Evolutionary conservation across 2,329 filamentous ascomycete species (phyloP).

Genomic region (Acarospora socialis): DNA sequence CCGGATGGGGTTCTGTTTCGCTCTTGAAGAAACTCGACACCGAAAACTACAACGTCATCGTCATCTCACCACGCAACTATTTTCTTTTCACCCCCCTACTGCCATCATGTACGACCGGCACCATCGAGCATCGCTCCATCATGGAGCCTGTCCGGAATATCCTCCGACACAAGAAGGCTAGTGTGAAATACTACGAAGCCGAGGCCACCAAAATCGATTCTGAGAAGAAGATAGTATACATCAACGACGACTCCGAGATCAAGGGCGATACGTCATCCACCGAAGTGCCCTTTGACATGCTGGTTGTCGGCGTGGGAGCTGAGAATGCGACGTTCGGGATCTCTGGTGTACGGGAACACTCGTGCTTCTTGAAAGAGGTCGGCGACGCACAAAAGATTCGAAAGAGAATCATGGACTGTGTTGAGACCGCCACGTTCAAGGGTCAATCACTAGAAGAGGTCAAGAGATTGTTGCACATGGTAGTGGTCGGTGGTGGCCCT

Average conservation of each 20-base stretch:
- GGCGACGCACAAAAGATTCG: constrained; percentile 89
- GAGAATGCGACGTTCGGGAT: constrained; percentile 99
- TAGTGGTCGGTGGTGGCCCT: constrained; percentile 82
- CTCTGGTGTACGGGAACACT: constrained; percentile 84
- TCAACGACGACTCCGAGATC: constrained; percentile 85
- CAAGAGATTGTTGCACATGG: constrained; percentile 94
- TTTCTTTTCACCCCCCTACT: constrained; percentile 98
- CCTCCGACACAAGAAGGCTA: constrained; percentile 82
- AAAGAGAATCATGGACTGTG: constrained; percentile 99
- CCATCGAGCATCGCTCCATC: constrained; percentile 97
- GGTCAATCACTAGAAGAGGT: constrained; percentile 78
- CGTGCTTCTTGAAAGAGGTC: constrained; percentile 98
- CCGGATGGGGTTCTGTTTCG: constrained; percentile 91
- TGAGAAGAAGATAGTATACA: constrained; percentile 73
- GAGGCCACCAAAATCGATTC: constrained; percentile 93
- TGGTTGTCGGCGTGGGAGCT: constrained; percentile 90
- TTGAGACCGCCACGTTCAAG: constrained; percentile 97
- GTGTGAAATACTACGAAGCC: constrained; percentile 94
- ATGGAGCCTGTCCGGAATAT: constrained; percentile 99
- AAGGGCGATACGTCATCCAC: constrained; percentile 70
- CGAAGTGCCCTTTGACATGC: constrained; percentile 94
- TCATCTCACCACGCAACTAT: constrained; percentile 97
- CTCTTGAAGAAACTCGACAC: constrained; percentile 97
- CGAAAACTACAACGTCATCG: constrained; percentile 96
- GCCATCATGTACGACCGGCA: constrained; percentile 91